Conservation (phyloP, 331 rosid genomes). For the Phaseolus coccineus region DNA sequence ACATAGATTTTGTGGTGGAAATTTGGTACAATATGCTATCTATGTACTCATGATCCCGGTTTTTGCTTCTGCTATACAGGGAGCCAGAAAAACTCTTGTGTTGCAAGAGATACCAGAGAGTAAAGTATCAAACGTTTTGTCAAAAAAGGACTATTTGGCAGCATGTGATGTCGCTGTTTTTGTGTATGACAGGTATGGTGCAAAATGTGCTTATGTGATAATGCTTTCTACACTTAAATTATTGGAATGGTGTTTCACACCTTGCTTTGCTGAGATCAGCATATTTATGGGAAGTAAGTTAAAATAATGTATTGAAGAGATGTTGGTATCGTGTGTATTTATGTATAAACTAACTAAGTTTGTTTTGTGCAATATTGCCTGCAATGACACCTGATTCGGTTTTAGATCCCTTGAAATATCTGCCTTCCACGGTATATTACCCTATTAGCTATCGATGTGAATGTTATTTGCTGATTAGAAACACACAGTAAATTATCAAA, state of each 20-base stretch:
- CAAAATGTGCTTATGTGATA: conserved; percentile 1
- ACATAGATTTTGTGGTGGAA: conserved; percentile 33
- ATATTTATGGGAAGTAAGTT: not conserved
- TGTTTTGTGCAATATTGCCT: conserved; percentile 1
- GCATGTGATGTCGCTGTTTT: conserved; percentile 91
- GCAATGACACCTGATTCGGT: conserved; percentile 1
- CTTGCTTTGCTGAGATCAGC: conserved; percentile 32
- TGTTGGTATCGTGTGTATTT: not conserved
- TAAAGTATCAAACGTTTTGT: conserved; percentile 57
- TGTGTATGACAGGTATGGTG: conserved; percentile 76
- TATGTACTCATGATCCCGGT: conserved; percentile 41
- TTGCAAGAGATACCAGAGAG: conserved; percentile 93
- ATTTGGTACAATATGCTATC: conserved; percentile 19
- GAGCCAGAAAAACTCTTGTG: conserved; percentile 75
- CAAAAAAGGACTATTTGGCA: conserved; percentile 76
- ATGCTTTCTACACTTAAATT: conserved; percentile 29
- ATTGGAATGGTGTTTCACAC: conserved; percentile 37
- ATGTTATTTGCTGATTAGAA: conserved; percentile 33
- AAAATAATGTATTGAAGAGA: not conserved
- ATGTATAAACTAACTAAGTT: conserved; percentile 2
- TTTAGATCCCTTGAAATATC: conserved; percentile 20
- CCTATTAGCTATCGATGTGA: not conserved
- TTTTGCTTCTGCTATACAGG: conserved; percentile 54
- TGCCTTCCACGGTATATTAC: conserved; percentile 25
- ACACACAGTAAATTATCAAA: not conserved